Percentiles rank a stretch among this genome's conserved stretches.
These are phyloP conservation scores for Claviceps sp. DNA, from an alignment of 2,329 filamentous ascomycete species.

Conservation along the genomic window DNA sequence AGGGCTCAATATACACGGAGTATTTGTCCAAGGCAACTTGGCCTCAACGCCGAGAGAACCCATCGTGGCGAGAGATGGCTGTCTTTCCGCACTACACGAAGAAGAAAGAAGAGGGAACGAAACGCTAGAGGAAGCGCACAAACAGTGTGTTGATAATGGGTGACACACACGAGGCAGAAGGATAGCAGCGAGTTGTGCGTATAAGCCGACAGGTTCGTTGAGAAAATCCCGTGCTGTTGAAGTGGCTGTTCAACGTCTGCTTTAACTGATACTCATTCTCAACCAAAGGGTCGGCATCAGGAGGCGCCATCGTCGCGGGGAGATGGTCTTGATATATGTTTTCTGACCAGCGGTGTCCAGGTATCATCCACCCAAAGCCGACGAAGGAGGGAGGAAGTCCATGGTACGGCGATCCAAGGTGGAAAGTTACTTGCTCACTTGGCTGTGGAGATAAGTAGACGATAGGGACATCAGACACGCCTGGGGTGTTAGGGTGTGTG, in stretches of 20 bases:
- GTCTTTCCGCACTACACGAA: not conserved
- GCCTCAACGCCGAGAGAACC: slow-evolving; percentile 25
- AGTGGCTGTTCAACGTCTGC: not conserved
- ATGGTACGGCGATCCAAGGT: slow-evolving; percentile 5
- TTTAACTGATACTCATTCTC: not conserved
- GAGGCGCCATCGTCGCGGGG: not conserved
- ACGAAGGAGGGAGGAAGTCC: slow-evolving; percentile 3
- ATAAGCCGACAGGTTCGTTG: slow-evolving; percentile 1
- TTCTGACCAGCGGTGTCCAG: not conserved
- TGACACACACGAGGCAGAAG: not conserved
- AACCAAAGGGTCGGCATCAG: not conserved
- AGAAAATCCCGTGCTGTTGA: slow-evolving; percentile 3
- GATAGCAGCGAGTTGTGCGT: not conserved
- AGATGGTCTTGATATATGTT: slow-evolving; percentile 6
- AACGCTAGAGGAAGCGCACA: not conserved
- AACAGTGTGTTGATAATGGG: not conserved
- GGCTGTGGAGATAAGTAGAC: slow-evolving; percentile 6
- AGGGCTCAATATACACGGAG: slow-evolving; percentile 55
- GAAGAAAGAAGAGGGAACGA: not conserved
- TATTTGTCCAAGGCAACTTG: slow-evolving; percentile 52
- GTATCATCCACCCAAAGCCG: slow-evolving; percentile 6
- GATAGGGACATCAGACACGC: not conserved
- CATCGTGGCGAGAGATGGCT: slow-evolving; percentile 17
- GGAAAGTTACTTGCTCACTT: slow-evolving; percentile 2
- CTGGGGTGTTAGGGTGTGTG: slow-evolving; percentile 1